Base-by-base conservation (phyloP, 441 rosid genomes). In the Pelargonium fulgidum region DNA sequence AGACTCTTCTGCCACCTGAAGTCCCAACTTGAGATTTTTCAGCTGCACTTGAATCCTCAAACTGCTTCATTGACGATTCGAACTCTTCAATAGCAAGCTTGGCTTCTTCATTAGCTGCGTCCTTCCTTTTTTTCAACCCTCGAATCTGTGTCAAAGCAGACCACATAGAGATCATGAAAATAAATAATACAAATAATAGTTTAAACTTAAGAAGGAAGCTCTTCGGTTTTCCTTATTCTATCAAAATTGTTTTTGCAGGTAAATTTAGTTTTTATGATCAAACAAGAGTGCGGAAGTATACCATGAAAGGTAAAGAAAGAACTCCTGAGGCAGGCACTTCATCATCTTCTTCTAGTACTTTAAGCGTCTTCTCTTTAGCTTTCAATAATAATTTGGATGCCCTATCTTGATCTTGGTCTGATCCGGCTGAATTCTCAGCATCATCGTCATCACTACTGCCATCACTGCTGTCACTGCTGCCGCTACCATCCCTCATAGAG, bases 241-340 rank as follows among this genome's bases (percentile, higher is more conserved):
- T 6, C 22, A 16, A 54, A 16, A 16, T 16, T 13, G 2, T 11
- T 3, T n/a, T 54, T 54, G 61, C 24, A 54, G 22, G 61, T 54
- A n/a, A 54, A 54, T 54, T 54, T 54, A 54, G 61, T 33, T 33
- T 14, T 19, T 54, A 54, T 4, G 19, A 16, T 54, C 61, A 54
- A 54, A n/a, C 61, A 54, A 54, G 61, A 54, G 19, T 16, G 39
- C 7, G 19, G 61, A 64, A 26, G 61, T 26, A 68, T 88, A 93
- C 99, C 99, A 93, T 93, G 79, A 91, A 93, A 77, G 99, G 99
- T 76, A 93, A 82, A 68, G 96, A 82, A 70, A 87, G 78, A 72
- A 93, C 85, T 81, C 97, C 96, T 10, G 96, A 81, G 50, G 75
- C 71, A 58, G 96, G 87, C 61, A 77, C 78, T 79, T 85, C 90